Conservation (phyloP, 2,329 filamentous ascomycete species). For the Paecilomyces formosus region DNA sequence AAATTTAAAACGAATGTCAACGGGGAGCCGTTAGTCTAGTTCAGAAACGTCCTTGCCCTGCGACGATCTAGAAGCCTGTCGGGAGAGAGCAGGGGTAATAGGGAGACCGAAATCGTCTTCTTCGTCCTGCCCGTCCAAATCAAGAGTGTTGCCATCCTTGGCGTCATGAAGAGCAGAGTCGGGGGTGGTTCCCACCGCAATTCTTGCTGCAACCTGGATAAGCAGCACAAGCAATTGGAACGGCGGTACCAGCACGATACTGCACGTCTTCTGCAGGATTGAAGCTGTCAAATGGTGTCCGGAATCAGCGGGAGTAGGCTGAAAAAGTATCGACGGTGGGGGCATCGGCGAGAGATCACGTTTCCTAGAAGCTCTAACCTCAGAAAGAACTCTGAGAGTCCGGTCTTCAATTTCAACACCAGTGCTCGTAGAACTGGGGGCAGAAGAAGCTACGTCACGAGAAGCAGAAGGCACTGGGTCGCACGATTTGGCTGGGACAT, state of each 20-base stretch:
- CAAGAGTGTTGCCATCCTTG: conserved; percentile 6
- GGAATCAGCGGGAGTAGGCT: conserved; percentile 35
- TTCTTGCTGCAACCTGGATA: conserved; percentile 70
- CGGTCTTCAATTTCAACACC: conserved; percentile 20
- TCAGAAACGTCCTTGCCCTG: conserved; percentile 18
- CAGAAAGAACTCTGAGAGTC: conserved; percentile 40
- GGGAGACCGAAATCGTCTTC: conserved; percentile 34
- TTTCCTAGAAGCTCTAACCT: conserved; percentile 48
- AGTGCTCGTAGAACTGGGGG: conserved; percentile 22
- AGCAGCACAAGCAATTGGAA: conserved; percentile 70
- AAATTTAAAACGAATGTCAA: neutral
- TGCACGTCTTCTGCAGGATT: conserved; percentile 68
- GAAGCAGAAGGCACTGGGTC: conserved; percentile 33
- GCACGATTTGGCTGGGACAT: conserved; percentile 20
- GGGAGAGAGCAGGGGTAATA: conserved; percentile 7
- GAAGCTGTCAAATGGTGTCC: conserved; percentile 51
- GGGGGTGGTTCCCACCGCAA: conserved; percentile 42
- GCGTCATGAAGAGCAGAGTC: conserved; percentile 13
- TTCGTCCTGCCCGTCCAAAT: conserved; percentile 9
- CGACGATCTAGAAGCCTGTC: neutral
- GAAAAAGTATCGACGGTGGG: conserved; percentile 56
- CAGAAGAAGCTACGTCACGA: conserved; percentile 32
- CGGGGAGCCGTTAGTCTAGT: conserved; percentile 11
- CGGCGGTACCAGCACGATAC: conserved; percentile 72
- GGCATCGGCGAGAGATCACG: conserved; percentile 61